Evolutionary conservation across 169 alveolate genomes (phyloP).

Genomic region (Condylostoma magnum): DNA sequence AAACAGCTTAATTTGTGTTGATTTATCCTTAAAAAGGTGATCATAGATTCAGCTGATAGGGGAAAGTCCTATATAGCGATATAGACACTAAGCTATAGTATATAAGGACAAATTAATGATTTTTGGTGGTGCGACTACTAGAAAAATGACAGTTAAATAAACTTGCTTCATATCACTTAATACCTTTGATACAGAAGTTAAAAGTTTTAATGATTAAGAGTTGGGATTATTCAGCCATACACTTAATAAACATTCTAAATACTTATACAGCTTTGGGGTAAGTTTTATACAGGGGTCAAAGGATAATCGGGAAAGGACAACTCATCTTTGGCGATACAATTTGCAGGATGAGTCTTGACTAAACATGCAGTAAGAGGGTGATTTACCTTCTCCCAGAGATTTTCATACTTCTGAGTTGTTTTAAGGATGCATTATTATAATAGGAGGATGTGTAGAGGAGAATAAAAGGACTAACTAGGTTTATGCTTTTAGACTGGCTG

Average conservation of each 20-base stretch:
- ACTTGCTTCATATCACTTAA: too few relatives aligned
- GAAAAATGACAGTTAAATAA: too few relatives aligned
- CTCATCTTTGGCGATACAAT: neutral
- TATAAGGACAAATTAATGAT: neutral
- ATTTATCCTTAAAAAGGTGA: neutral
- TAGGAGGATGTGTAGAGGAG: constrained; percentile 7
- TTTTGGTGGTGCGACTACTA: constrained; percentile 4
- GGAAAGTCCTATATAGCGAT: neutral
- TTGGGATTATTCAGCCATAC: too few relatives aligned
- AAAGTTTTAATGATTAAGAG: too few relatives aligned
- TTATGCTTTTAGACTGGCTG: neutral
- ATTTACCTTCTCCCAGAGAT: neutral
- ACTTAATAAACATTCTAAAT: too few relatives aligned
- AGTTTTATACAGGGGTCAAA: too few relatives aligned
- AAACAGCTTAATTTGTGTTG: neutral
- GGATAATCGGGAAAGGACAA: too few relatives aligned
- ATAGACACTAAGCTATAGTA: neutral
- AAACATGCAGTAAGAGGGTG: neutral
- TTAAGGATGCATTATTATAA: neutral
- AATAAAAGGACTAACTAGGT: constrained; percentile 9
- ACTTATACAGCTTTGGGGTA: too few relatives aligned
- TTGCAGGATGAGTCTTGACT: neutral
- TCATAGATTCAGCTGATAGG: neutral
- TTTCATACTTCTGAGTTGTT: neutral
- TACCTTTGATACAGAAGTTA: too few relatives aligned